Evolutionary conservation across 768 basidiomycete species (phyloP).

Genomic region (Suillus subalutaceus): DNA sequence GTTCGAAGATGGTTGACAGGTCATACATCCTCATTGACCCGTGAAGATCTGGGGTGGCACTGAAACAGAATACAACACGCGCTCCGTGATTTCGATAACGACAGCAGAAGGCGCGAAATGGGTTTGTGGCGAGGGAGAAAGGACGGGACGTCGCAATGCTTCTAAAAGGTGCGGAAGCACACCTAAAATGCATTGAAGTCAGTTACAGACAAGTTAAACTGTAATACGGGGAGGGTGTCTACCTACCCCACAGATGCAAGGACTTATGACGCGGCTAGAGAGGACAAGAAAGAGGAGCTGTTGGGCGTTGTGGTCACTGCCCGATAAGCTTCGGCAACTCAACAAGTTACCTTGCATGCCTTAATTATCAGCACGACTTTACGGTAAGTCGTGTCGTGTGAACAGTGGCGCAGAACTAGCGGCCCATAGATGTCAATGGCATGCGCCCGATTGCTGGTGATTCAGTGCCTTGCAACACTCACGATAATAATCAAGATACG

Average conservation of each 20-base stretch:
- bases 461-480: constrained; percentile 3
- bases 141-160: background rate
- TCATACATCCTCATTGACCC: background rate
- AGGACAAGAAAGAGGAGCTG: background rate
- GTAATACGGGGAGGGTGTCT: background rate
- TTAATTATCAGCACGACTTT: background rate
- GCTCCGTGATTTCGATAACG: background rate
- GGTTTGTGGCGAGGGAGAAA: background rate
- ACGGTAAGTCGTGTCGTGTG: background rate
- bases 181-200: background rate
- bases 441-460: background rate
- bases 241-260: background rate
- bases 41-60: background rate
- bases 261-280: background rate
- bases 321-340: background rate
- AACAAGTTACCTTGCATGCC: background rate
- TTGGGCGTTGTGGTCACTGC: too few species aligned
- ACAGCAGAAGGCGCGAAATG: background rate
- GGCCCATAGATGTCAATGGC: background rate
- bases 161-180: background rate
- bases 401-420: constrained; percentile 1
- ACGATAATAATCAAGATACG: constrained; percentile 4
- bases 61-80: background rate
- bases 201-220: background rate
- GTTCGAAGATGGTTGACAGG: too few species aligned